Conservation (phyloP, 1,284 basidiomycete species). For the Marasmius fiardii region DNA sequence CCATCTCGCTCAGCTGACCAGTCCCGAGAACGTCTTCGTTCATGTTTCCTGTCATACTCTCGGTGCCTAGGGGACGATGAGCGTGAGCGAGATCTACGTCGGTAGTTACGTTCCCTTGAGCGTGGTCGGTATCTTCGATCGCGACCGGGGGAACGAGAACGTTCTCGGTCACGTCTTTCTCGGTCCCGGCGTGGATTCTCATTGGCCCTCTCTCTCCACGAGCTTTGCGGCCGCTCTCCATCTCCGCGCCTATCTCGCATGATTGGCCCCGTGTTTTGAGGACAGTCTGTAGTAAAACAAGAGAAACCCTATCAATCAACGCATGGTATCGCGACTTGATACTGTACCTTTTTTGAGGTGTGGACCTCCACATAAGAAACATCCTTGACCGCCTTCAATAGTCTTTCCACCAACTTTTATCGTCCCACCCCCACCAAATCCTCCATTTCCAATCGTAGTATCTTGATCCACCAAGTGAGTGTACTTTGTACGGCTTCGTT, state of each 20-base stretch:
- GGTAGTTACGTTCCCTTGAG: conserved; percentile 3
- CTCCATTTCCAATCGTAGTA: conserved; percentile 65
- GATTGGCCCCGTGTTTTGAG: conserved; percentile 57
- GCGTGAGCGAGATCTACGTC: conserved; percentile 21
- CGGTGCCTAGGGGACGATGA: conserved; percentile 26
- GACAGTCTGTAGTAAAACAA: conserved; percentile 61
- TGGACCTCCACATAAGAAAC: conserved; percentile 89
- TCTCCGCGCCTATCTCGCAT: conserved; percentile 36
- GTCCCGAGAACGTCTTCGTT: conserved; percentile 42
- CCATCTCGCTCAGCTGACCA: conserved; percentile 32
- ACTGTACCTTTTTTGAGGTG: conserved; percentile 81
- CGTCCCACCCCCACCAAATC: conserved; percentile 64
- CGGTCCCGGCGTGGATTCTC: conserved; percentile 13
- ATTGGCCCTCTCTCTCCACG: conserved; percentile 40
- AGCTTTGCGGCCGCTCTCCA: conserved; percentile 38
- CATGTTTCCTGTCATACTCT: conserved; percentile 25
- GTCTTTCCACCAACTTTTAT: conserved; percentile 56
- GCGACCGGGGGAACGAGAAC: conserved; percentile 6
- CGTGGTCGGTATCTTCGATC: not conserved
- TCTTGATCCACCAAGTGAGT: conserved; percentile 96
- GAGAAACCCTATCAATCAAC: not conserved
- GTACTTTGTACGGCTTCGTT: conserved; percentile 89
- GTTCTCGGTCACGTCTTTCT: conserved; percentile 12
- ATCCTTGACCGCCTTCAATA: conserved; percentile 52
- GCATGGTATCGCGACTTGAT: not conserved